phyloP scores from a whole-genome alignment of 2,329 filamentous ascomycete species.

The Coniella lustricola region DNA sequence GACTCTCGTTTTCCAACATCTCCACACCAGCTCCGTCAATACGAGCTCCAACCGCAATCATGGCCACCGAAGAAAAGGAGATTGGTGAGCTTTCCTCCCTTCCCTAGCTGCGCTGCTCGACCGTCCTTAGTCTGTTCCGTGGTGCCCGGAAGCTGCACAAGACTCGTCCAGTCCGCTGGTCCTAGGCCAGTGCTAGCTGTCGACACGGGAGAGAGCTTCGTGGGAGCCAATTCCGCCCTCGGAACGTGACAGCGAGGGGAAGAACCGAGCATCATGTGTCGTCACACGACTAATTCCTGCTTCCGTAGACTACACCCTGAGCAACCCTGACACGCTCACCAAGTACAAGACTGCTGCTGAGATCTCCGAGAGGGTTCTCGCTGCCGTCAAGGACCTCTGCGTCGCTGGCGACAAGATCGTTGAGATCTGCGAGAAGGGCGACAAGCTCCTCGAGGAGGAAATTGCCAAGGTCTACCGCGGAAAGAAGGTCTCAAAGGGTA shows the following conservation, averaged over 20 bases:
- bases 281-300: not conserved
- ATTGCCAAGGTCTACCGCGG: constrained; percentile 94
- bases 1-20: not conserved
- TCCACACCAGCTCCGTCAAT: not conserved
- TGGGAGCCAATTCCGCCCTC: not conserved
- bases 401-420: constrained; percentile 87
- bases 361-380: constrained; percentile 93
- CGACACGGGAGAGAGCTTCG: too few relatives aligned
- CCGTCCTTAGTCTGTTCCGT: not conserved
- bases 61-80: constrained; percentile 34
- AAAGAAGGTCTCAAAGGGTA: constrained; percentile 93
- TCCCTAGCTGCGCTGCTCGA: not conserved
- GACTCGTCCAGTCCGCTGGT: too few relatives aligned
- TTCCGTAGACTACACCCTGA: constrained; percentile 79
- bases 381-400: constrained; percentile 68
- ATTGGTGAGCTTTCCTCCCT: constrained; percentile 26
- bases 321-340: constrained; percentile 89
- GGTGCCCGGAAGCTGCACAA: not conserved
- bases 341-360: constrained; percentile 97
- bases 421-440: constrained; percentile 89
- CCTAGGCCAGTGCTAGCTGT: too few relatives aligned
- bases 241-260: not conserved
- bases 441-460: constrained; percentile 91
- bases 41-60: constrained; percentile 18
- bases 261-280: not conserved